Base-by-base conservation (phyloP, 139 green algal species). In the Tetradesmus lagerheimii region DNA sequence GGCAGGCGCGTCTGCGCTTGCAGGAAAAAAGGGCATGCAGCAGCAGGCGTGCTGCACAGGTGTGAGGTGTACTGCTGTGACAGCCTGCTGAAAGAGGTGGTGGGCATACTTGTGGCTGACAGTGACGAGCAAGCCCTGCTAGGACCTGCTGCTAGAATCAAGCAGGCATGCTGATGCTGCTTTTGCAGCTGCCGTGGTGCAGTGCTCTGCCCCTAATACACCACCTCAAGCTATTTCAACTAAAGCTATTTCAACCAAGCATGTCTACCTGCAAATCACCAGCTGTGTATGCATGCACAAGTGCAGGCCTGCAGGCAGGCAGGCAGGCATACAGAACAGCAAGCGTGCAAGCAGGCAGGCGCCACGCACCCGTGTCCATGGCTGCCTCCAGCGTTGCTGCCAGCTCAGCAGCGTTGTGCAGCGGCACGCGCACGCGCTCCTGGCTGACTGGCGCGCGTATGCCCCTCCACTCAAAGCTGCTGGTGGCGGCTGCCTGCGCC, bases 381-480 rank as follows among this genome's bases (percentile, higher is more conserved):
- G 83, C 88, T 15, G 34, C 53, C 66, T 92, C 90, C 71, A 92
- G 87, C 71, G 92, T 76, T 2, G 47, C 45, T 16, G 89, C 77
- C 79, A 93, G 86, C 90, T 97, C 93, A 27, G 75, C 78, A 27
- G 92, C 94, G 41, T 85, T 64, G 90, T 93, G 89, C 83, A 96
- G 88, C 38, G 91, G 80, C 39, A 95, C 75, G 38, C 92, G 86
- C 29, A 95, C 79, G 16, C 91, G 92, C 85, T 97, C 94, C 43
- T 95, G 92, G 0, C 89, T 87, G 53, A 98, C 92, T 0, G 92
- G 89, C 39, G 94, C 80, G 15, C 41, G 89, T 27, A 84, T 83
- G 71, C 96, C 96, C 15, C 95, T 90, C 96, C 96, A 98, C 67
- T 91, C 90, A 27, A 98, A 47, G 83, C 92, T 88, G 8, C 93